Conservation (phyloP, 2,329 filamentous ascomycete species). For the Pezicula radicicola region DNA sequence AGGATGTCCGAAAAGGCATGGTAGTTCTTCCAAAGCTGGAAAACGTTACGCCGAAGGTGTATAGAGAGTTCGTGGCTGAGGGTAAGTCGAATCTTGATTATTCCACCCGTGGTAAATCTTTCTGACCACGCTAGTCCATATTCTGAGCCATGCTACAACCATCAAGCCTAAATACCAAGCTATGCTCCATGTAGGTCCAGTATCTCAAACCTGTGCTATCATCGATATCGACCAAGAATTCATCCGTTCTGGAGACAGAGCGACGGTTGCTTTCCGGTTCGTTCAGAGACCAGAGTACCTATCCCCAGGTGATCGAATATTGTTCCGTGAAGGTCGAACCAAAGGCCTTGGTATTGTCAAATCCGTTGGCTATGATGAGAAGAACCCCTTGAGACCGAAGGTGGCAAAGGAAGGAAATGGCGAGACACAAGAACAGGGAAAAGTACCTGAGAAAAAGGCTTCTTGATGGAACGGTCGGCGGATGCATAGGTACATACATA, state of each 20-base stretch:
- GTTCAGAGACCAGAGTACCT: constrained; percentile 93
- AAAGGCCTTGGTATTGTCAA: constrained; percentile 97
- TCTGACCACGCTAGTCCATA: constrained; percentile 60
- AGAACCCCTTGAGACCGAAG: constrained; percentile 41
- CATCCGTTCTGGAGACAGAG: constrained; percentile 92
- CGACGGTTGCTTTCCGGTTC: constrained; percentile 90
- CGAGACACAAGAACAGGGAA: background rate
- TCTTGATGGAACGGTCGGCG: too few species aligned
- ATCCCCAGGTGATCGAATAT: constrained; percentile 78
- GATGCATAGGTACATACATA: too few species aligned
- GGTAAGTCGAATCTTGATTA: constrained; percentile 39
- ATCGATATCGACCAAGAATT: constrained; percentile 97
- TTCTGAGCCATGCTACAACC: constrained; percentile 92
- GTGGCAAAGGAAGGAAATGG: constrained; percentile 20
- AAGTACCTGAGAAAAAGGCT: too few species aligned
- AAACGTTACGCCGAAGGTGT: constrained; percentile 66
- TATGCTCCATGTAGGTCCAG: constrained; percentile 94
- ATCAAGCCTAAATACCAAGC: constrained; percentile 97
- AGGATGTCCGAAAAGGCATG: constrained; percentile 97
- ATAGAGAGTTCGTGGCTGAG: constrained; percentile 75
- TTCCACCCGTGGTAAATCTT: background rate
- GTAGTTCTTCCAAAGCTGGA: constrained; percentile 86
- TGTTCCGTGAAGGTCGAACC: constrained; percentile 92
- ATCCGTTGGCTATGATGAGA: constrained; percentile 78
- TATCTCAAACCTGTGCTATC: constrained; percentile 93